Conservation (phyloP, 164 flowering plant species). For the Kingdonia uniflora region DNA sequence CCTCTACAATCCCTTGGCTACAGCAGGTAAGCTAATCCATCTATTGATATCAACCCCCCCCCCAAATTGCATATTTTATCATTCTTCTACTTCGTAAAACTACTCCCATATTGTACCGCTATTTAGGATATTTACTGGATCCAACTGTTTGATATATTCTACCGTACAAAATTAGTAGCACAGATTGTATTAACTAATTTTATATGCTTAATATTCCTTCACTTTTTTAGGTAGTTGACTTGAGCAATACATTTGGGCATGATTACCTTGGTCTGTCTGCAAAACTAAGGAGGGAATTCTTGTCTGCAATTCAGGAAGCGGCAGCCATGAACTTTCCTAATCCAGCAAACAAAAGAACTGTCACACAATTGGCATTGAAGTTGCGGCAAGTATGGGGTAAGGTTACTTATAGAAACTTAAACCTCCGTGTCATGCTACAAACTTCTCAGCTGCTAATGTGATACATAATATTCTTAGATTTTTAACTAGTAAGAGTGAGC, state of each 20-base stretch:
- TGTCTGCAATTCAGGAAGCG: conserved; percentile 59
- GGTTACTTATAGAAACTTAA: conserved; percentile 6
- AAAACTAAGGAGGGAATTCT: conserved; percentile 43
- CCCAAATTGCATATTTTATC: too few relatives aligned
- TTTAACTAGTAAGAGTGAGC: too few relatives aligned
- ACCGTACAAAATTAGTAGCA: too few relatives aligned
- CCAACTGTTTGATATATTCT: too few relatives aligned
- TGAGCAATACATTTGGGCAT: conserved; percentile 44
- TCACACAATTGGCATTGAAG: conserved; percentile 41
- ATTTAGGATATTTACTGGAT: too few relatives aligned
- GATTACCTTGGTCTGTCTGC: conserved; percentile 36
- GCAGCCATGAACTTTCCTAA: conserved; percentile 34
- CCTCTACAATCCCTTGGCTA: conserved; percentile 74
- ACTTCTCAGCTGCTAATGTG: too few relatives aligned
- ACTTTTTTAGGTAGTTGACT: conserved; percentile 46
- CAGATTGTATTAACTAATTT: too few relatives aligned
- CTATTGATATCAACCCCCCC: too few relatives aligned
- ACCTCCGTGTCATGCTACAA: too few relatives aligned
- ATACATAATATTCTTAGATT: too few relatives aligned
- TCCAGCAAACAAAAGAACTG: conserved; percentile 43
- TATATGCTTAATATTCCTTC: neutral
- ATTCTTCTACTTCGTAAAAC: too few relatives aligned
- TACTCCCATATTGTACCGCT: too few relatives aligned
- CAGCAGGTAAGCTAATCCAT: conserved; percentile 48
- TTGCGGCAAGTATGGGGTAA: conserved; percentile 72